Evolutionary conservation across 225 moss, liverwort and hornwort genomes (phyloP), one percentile per base, ranked within the genome.

Genomic region (Pseudisothecium myosuroides): DNA sequence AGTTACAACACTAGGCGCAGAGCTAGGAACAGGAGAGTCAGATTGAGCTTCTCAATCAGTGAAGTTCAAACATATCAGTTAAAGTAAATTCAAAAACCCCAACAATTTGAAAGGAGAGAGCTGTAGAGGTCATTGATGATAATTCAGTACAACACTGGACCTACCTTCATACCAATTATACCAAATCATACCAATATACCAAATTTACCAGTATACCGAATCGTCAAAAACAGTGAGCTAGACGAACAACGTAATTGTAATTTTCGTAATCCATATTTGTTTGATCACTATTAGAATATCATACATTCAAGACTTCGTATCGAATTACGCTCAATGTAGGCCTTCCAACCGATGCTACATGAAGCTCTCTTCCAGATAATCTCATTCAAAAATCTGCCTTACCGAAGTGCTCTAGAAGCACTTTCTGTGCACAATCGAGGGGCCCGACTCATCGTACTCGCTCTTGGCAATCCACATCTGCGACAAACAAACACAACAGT

Each of bases 391-490:
- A 83, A 54, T 34, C 32, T 56, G 61, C 68, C 73, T 85, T 36
- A 62, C 85, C 49, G 56, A 64, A 83, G 78, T 73, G 82, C 32
- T 92, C 90, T 96, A 98, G 91, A 98, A 98, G 90, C 97, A 98
- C 93, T 98, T 98, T 86, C 97, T 94, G 95, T 98, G 98, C 45
- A 98, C 98, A 84, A 98, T 98, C 12, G 96, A 95, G 3, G 98
- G 97, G 59, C 98, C 98, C 5, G 98, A 96, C 81, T 98, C 98
- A 64, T 97, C 98, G 26, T 98, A 98, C 88, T 98, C 98, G 52
- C 92, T 86, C 92, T 98, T 98, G 7, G 98, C 92, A 89, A 98
- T 98, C 98, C 98, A 98, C 98, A 98, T 98, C 98, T 97, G 96
- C 94, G 73, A 77, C 10, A 14, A 31, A 17, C 43, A 11, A 56